These are phyloP conservation scores for Cladosporium cucumerinum DNA, from an alignment of 2,329 filamentous ascomycete species.

Conservation along the genomic window DNA sequence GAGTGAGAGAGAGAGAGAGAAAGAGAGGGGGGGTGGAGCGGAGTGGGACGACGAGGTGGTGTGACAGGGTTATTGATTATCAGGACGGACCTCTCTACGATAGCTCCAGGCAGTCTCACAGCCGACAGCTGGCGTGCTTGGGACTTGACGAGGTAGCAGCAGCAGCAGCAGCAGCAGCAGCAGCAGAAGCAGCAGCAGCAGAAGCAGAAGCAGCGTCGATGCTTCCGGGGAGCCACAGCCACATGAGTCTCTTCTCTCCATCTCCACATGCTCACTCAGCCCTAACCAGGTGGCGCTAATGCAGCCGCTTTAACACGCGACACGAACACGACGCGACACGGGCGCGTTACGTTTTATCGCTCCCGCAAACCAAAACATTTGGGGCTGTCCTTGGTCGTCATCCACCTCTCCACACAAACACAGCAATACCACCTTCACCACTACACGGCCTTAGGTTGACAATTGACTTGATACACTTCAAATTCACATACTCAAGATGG, in stretches of 20 bases:
- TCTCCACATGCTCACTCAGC: neutral
- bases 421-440: neutral
- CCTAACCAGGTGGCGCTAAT: conserved; percentile 4
- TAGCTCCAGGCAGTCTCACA: neutral
- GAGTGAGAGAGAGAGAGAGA: no score
- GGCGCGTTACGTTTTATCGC: neutral
- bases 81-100: neutral
- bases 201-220: no score
- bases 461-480: neutral
- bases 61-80: neutral
- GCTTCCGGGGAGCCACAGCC: neutral
- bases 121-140: conserved; percentile 5
- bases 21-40: neutral
- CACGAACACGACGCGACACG: neutral
- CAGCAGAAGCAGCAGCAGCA: no score
- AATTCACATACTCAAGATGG: conserved; percentile 54
- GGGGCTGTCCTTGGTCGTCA: no score
- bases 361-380: conserved; percentile 8
- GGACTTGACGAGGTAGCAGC: neutral
- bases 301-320: conserved; percentile 2
- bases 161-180: no score
- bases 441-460: neutral
- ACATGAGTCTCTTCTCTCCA: no score
- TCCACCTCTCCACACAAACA: conserved; percentile 7
- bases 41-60: neutral